phyloP scores from a whole-genome alignment of 345 rosid species.

The Arabidopsis thaliana region DNA sequence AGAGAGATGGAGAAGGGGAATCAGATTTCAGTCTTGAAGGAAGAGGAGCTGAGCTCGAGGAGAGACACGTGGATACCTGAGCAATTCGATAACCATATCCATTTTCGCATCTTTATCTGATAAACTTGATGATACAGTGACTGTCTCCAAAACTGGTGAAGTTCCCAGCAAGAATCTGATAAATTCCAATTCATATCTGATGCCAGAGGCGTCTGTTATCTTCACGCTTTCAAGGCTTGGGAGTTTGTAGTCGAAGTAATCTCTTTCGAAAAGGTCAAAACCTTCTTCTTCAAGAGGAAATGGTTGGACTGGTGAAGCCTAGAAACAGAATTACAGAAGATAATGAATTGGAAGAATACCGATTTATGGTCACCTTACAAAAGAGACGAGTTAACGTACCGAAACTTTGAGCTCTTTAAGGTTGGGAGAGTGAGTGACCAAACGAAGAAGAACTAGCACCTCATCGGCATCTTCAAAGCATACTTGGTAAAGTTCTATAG shows the following conservation, averaged over 20 bases:
- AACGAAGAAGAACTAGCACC: conserved; percentile 76
- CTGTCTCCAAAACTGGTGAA: conserved; percentile 65
- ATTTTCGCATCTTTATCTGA: conserved; percentile 59
- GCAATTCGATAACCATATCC: conserved; percentile 70
- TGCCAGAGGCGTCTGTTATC: conserved; percentile 74
- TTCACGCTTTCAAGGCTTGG: conserved; percentile 62
- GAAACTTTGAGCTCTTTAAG: conserved; percentile 77
- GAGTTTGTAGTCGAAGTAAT: conserved; percentile 57
- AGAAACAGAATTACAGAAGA: not conserved
- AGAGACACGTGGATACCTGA: conserved; percentile 79
- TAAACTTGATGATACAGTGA: conserved; percentile 63
- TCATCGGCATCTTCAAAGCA: conserved; percentile 89
- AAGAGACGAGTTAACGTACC: conserved; percentile 52
- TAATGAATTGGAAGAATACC: not conserved
- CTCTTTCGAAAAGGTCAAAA: conserved; percentile 62
- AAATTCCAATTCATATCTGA: conserved; percentile 81
- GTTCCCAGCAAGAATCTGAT: conserved; percentile 74
- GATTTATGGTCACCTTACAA: not conserved
- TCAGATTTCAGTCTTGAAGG: conserved; percentile 54
- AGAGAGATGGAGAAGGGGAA: not conserved
- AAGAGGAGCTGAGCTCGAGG: conserved; percentile 69
- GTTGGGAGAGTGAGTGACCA: conserved; percentile 85
- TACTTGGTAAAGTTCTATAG: conserved; percentile 78
- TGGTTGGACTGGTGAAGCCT: conserved; percentile 70
- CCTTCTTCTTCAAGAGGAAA: conserved; percentile 60